Evolutionary conservation across 768 basidiomycete genomes (phyloP).

Genomic region (Tephrocybe sp.): DNA sequence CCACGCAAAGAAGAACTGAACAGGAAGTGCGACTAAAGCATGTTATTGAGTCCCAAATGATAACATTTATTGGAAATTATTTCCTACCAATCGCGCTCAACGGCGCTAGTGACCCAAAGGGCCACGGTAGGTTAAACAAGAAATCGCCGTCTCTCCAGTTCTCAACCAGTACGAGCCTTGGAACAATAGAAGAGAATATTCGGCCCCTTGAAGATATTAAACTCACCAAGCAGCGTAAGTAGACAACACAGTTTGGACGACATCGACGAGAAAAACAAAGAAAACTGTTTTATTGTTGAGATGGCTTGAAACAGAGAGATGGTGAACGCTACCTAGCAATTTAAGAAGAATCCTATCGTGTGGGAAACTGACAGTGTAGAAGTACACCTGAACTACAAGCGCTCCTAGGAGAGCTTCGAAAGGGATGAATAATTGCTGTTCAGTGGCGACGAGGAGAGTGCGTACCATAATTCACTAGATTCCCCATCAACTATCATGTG

Average conservation of each 20-base stretch:
- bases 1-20: constrained; percentile 1
- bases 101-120: not conserved
- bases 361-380: not conserved
- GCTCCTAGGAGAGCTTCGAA: not conserved
- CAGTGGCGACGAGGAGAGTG: not conserved
- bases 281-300: not conserved
- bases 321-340: not conserved
- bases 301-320: not conserved
- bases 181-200: too few species aligned
- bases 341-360: constrained; percentile 1
- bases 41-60: too few species aligned
- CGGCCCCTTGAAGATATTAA: too few species aligned
- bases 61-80: not conserved
- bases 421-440: not conserved
- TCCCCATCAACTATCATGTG: not conserved
- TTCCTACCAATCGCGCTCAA: not conserved
- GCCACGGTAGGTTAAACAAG: not conserved
- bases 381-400: not conserved
- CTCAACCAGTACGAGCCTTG: too few species aligned
- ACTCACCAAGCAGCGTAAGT: not conserved
- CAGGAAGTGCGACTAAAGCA: not conserved
- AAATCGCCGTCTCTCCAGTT: not conserved
- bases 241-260: not conserved
- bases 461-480: not conserved
- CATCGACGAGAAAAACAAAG: not conserved